Conservation (phyloP, 1,139 yeast species). For the Pichia inconspicua region DNA sequence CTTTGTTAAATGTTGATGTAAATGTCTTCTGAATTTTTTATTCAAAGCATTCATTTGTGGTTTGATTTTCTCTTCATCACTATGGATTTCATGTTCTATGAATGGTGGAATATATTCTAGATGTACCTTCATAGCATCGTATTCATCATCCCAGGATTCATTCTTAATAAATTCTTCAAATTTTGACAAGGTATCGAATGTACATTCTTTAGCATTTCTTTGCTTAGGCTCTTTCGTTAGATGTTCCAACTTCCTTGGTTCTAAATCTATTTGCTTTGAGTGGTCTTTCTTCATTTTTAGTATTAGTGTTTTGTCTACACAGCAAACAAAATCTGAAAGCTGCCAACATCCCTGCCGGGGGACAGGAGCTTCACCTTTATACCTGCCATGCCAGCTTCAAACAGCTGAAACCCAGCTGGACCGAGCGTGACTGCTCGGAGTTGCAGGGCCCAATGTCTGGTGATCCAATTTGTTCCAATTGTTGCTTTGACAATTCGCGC, state of each 20-base stretch:
- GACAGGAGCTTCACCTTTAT: neutral
- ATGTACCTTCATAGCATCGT: conserved; percentile 59
- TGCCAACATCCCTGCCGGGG: neutral
- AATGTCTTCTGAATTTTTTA: conserved; percentile 63
- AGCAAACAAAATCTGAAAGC: neutral
- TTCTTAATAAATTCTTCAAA: conserved; percentile 61
- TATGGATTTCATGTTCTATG: conserved; percentile 56
- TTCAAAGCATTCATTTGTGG: conserved; percentile 67
- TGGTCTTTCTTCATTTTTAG: conserved; percentile 22
- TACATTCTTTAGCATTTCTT: conserved; percentile 27
- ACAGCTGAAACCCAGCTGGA: neutral
- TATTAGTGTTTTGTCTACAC: neutral
- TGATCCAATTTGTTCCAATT: no score
- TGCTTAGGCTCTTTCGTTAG: conserved; percentile 21
- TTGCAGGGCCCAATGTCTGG: neutral
- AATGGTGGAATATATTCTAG: conserved; percentile 67
- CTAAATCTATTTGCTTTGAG: conserved; percentile 17
- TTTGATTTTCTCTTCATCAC: conserved; percentile 63
- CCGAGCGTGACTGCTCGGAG: neutral
- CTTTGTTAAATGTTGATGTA: conserved; percentile 67
- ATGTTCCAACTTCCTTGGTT: conserved; percentile 25
- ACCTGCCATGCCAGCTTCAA: neutral
- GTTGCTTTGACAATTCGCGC: no score
- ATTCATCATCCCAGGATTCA: conserved; percentile 71
- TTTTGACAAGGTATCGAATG: conserved; percentile 55